phyloP scores from a whole-genome alignment of 1,139 yeast genomes.

The Hansenula sp. region DNA sequence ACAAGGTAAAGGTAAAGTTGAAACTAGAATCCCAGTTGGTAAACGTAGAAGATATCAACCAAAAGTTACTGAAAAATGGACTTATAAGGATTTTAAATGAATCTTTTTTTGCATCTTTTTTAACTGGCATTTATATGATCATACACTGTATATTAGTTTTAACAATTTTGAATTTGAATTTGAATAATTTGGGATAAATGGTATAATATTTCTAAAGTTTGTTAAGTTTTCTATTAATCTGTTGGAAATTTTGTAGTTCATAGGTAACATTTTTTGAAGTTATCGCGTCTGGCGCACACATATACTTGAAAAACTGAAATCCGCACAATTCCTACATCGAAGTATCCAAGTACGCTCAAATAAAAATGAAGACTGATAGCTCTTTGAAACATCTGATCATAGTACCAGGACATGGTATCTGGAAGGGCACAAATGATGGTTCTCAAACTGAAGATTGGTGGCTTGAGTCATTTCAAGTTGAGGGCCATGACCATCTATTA shows the following conservation, averaged over 20 bases:
- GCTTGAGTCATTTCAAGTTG: conserved; percentile 62
- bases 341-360: no score
- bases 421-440: conserved; percentile 38
- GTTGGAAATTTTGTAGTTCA: no score
- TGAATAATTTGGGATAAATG: neutral
- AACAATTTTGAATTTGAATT: neutral
- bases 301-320: neutral
- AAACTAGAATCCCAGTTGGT: conserved; percentile 71
- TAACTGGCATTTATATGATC: neutral
- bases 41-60: conserved; percentile 64
- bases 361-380: no score
- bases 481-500: conserved; percentile 63
- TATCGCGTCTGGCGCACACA: neutral
- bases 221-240: no score
- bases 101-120: neutral
- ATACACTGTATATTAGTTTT: neutral
- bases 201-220: no score
- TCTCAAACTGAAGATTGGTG: conserved; percentile 50
- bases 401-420: conserved; percentile 69
- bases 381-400: conserved; percentile 38
- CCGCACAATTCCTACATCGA: no score
- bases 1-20: conserved; percentile 84
- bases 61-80: conserved; percentile 87
- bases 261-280: no score
- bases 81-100: conserved; percentile 80